phyloP scores from a whole-genome alignment of 129 eudicot genomes.

The Artemisia argyi region DNA sequence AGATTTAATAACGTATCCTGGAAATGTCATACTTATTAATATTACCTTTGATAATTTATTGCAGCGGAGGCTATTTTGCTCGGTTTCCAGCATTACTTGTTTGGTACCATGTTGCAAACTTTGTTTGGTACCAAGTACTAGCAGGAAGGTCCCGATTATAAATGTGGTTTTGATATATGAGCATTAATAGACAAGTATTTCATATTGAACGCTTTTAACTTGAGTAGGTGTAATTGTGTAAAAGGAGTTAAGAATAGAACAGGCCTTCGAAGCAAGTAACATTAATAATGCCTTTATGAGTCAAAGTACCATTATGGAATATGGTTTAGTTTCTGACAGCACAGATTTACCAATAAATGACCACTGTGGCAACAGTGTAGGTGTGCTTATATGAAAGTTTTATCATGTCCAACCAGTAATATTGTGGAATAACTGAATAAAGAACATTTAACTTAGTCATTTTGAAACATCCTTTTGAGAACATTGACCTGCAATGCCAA shows the following conservation, averaged over 20 bases:
- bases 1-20: too few relatives aligned
- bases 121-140: neutral
- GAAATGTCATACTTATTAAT: too few relatives aligned
- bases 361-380: too few relatives aligned
- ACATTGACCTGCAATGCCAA: too few relatives aligned
- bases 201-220: conserved; percentile 1
- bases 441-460: neutral
- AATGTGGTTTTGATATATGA: conserved; percentile 6
- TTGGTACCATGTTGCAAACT: too few relatives aligned
- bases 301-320: neutral
- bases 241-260: neutral
- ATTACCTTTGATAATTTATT: too few relatives aligned
- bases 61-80: too few relatives aligned
- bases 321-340: neutral
- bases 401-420: neutral
- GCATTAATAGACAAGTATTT: conserved; percentile 1
- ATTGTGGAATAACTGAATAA: conserved; percentile 1
- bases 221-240: conserved; percentile 10
- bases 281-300: neutral
- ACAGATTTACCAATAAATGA: too few relatives aligned
- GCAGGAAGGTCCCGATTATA: conserved; percentile 16
- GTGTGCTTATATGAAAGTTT: too few relatives aligned
- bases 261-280: neutral
- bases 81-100: too few relatives aligned
- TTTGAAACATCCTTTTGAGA: neutral